A percentile compares a stretch with the other conserved stretches of the same genome.
These are phyloP conservation scores for Neurospora discreta DNA, from an alignment of 495 filamentous ascomycete species.

Conservation along the genomic window DNA sequence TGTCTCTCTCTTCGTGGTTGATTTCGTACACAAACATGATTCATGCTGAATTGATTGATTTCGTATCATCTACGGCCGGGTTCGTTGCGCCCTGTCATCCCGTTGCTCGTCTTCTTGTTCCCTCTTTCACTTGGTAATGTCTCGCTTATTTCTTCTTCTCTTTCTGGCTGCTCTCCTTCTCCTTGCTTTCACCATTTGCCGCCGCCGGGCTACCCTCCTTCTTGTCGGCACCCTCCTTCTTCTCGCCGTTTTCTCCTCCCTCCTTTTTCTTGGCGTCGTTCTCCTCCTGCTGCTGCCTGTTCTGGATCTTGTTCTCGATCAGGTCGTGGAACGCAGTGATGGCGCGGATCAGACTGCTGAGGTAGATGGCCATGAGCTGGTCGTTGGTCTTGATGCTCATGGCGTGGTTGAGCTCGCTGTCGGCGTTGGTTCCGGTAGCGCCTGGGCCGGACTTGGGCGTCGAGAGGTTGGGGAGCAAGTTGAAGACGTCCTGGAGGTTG, in stretches of 20 bases:
- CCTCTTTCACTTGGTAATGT: too few relatives aligned
- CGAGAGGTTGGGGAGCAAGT: conserved; percentile 90
- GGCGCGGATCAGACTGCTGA: conserved; percentile 89
- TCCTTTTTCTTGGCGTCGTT: conserved; percentile 65
- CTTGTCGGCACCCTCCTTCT: conserved; percentile 37
- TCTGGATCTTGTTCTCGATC: conserved; percentile 99
- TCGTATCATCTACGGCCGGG: neutral
- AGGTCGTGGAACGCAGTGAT: conserved; percentile 98
- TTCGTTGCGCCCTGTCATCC: neutral
- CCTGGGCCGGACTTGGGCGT: conserved; percentile 53
- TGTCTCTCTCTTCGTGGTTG: neutral
- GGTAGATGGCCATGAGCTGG: conserved; percentile 95
- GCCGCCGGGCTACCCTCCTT: conserved; percentile 50
- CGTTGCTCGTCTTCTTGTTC: too few relatives aligned
- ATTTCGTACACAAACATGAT: neutral
- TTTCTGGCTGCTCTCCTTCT: conserved; percentile 21
- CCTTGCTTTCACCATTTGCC: conserved; percentile 46
- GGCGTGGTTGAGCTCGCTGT: conserved; percentile 75
- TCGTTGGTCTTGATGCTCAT: conserved; percentile 99
- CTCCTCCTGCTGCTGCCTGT: conserved; percentile 92
- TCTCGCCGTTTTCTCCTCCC: conserved; percentile 32
- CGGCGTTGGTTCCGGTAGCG: conserved; percentile 35
- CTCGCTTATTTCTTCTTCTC: conserved; percentile 25
- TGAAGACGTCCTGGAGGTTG: conserved; percentile 98
- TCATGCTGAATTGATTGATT: neutral